Evolutionary conservation across 2,329 filamentous ascomycete species (phyloP).

Genomic region (Trichoderma sp.): DNA sequence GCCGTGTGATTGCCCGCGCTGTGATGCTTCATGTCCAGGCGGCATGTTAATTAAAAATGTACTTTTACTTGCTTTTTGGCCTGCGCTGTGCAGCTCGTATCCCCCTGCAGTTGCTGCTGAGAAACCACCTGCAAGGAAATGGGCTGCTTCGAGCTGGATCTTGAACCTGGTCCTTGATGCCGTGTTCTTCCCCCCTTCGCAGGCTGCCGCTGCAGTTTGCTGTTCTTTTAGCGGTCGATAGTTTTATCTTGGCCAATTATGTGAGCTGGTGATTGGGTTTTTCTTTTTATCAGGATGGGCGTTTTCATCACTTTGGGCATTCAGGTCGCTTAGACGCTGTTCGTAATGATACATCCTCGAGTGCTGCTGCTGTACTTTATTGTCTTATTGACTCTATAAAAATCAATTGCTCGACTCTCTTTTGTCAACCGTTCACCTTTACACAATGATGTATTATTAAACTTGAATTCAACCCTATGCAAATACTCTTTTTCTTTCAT

Average conservation of each 20-base stretch:
- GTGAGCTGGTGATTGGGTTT: neutral
- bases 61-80: neutral
- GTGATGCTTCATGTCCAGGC: neutral
- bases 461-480: neutral
- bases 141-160: neutral
- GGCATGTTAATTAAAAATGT: neutral
- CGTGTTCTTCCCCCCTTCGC: neutral
- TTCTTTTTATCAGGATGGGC: neutral
- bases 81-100: neutral
- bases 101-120: neutral
- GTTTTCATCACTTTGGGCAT: neutral
- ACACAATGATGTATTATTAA: neutral
- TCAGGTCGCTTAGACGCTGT: neutral
- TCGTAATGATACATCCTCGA: neutral
- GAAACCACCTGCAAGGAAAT: neutral
- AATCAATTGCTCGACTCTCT: neutral
- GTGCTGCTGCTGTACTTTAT: neutral
- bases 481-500: neutral
- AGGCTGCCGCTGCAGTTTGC: conserved; percentile 7
- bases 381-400: conserved; percentile 5
- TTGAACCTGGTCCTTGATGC: neutral
- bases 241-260: neutral
- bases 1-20: neutral
- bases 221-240: neutral
- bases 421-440: neutral